Evolutionary conservation across 345 rosid species (phyloP).

Genomic region (Mallotus nudiflorus): DNA sequence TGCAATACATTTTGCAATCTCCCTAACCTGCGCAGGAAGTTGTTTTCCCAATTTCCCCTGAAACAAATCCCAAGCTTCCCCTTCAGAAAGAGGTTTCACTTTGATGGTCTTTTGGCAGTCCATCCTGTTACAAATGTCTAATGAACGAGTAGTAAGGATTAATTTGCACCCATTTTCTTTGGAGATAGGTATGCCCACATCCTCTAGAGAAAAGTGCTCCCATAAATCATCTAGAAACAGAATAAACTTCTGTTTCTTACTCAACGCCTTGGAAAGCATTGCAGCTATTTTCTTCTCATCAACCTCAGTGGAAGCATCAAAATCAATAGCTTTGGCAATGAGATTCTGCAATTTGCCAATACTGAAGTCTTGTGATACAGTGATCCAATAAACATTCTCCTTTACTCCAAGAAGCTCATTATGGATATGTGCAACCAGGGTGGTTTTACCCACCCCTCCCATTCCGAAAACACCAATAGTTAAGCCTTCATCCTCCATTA

Average conservation of each 20-base stretch:
- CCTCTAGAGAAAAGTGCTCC: neutral
- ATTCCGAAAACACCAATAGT: no score
- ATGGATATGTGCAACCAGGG: neutral
- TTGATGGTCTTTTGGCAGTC: neutral
- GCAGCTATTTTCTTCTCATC: slow-evolving; percentile 1
- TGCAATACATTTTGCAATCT: neutral
- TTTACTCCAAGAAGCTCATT: slow-evolving; percentile 1
- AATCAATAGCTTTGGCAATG: neutral
- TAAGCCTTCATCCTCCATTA: neutral
- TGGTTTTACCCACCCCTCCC: no score
- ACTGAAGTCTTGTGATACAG: slow-evolving; percentile 9
- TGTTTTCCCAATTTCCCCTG: neutral
- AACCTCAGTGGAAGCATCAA: neutral
- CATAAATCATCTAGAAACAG: no score
- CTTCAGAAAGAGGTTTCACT: neutral
- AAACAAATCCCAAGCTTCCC: slow-evolving; percentile 7
- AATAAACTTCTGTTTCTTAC: neutral
- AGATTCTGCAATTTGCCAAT: slow-evolving; percentile 13
- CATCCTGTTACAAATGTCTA: neutral
- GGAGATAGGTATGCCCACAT: neutral
- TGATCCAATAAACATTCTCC: slow-evolving; percentile 19
- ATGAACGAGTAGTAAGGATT: slow-evolving; percentile 9
- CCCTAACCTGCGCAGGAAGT: no score
- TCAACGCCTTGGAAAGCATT: neutral
- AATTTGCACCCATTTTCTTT: neutral